Conservation (phyloP, 768 basidiomycete species). For the Hericium erinaceus region DNA sequence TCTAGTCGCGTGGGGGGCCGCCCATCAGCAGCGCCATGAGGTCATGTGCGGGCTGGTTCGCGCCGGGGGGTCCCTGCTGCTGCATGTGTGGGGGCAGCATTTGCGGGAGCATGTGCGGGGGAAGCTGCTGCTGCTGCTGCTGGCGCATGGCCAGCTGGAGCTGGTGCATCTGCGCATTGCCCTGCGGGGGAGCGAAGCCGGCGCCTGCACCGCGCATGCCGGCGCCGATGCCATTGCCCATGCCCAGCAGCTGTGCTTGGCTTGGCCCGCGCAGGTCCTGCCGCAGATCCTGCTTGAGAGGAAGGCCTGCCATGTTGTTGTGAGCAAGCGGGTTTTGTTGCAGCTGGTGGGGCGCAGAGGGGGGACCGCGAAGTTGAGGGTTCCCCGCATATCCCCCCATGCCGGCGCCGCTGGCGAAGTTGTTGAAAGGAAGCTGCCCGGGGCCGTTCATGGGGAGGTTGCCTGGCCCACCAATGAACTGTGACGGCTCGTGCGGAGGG, state of each 20-base stretch:
- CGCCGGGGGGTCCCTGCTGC: constrained; percentile 30
- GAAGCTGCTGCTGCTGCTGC: constrained; percentile 40
- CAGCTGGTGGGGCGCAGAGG: constrained; percentile 28
- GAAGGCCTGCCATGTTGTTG: constrained; percentile 42
- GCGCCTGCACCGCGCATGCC: constrained; percentile 38
- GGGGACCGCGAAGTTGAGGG: constrained; percentile 44
- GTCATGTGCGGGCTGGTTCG: constrained; percentile 55
- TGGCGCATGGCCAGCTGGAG: constrained; percentile 41
- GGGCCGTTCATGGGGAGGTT: background rate
- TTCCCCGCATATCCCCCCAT: constrained; percentile 18
- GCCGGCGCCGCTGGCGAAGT: constrained; percentile 31
- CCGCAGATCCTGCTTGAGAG: constrained; percentile 46
- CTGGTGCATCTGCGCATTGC: constrained; percentile 23
- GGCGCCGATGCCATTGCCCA: constrained; percentile 22
- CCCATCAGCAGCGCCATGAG: constrained; percentile 82
- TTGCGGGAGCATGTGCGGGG: constrained; percentile 45
- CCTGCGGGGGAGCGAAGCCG: constrained; percentile 42
- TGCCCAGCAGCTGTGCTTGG: constrained; percentile 37
- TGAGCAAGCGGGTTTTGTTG: constrained; percentile 37
- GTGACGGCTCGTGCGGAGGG: constrained; percentile 70
- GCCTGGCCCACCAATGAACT: constrained; percentile 32
- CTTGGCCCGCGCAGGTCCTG: constrained; percentile 45
- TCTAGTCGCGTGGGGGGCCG: constrained; percentile 52
- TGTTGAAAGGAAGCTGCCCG: constrained; percentile 31
- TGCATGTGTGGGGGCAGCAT: constrained; percentile 50